Percentiles rank a stretch among this genome's conserved stretches.
These are phyloP conservation scores for Fistulinella prunicolor DNA, from an alignment of 768 basidiomycete genomes.

Conservation along the genomic window DNA sequence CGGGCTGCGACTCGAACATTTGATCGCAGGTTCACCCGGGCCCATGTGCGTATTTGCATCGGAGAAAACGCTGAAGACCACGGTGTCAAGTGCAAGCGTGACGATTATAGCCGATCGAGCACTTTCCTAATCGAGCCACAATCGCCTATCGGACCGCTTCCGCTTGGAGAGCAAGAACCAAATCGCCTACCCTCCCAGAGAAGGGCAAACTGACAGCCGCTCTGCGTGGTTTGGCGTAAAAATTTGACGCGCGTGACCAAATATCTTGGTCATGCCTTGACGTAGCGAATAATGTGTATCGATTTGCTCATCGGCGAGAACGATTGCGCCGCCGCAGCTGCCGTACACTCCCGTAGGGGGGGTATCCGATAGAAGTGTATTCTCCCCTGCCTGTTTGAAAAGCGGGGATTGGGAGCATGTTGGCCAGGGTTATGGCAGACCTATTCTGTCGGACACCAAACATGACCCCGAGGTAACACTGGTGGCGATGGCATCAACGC, in stretches of 20 bases:
- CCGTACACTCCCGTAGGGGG: not conserved
- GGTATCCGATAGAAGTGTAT: not conserved
- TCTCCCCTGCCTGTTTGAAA: not conserved
- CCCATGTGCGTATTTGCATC: not conserved
- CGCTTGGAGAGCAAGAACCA: not conserved
- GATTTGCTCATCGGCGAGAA: not conserved
- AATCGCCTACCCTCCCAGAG: too few species aligned
- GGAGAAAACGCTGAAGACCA: not conserved
- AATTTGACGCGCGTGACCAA: not conserved
- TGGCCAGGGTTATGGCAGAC: not conserved
- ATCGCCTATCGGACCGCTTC: not conserved
- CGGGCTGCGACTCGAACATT: not conserved
- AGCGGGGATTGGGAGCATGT: not conserved
- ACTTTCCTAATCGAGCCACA: not conserved
- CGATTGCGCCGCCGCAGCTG: not conserved
- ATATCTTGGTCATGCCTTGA: not conserved
- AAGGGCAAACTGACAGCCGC: not conserved
- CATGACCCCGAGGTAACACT: not conserved
- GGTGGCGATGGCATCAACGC: conserved; percentile 2
- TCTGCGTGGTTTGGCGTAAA: not conserved
- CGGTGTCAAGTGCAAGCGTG: not conserved
- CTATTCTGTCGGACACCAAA: conserved; percentile 1
- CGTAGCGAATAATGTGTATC: not conserved
- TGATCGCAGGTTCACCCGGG: conserved; percentile 3
- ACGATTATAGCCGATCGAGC: not conserved